Evolutionary conservation across 768 basidiomycete genomes (phyloP), one percentile per base, ranked within the genome.

Genomic region (Lentinus tigrinus): DNA sequence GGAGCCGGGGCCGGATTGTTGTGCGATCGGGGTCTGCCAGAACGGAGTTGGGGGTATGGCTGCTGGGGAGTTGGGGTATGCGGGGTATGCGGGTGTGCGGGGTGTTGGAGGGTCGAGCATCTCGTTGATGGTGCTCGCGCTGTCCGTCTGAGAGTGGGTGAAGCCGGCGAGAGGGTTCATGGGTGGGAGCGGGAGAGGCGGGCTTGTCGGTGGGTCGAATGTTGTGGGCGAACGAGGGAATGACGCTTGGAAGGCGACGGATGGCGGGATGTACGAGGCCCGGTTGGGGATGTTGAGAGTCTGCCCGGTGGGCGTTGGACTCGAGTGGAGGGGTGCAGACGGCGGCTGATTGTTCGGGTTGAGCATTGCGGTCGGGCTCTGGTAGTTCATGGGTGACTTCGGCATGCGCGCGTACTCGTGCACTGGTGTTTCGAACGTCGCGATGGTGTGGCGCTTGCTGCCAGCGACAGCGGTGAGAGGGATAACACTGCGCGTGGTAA

Each of bases 1-100:
- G 39, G 78, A 77, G 50, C 70, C 69, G 1, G 75, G 74, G n/a
- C 74, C 75, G 21, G 74, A 76, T 50, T 80, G 81, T 3, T 78
- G 76, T 23, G 80, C 73, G 24, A 88, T 65, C 3, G 87, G 82
- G 5, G 79, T 77, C 65, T 85, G 82, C 31, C 81, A 79, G 58
- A 80, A 74, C 2, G 87, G 85, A 9, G 64, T 57, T 0, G 80
- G 80, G 9, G 82, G 75, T 1, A 77, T 60, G 19, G 81, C 74
- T 65, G 31, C 77, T 0, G 86, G 79, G 66, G 83, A 92, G 2
- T 87, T 79, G 14, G 90, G 89, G 65, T 89, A 89, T 3, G 69
- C 69, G 17, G 69, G 69, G 28, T 65, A 65, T 11, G 89, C 85
- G 1, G 90, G 89, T 4, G 87, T 91, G 43, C 78, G 77, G 0